Evolutionary conservation across 2,329 filamentous ascomycete genomes (phyloP), one percentile per base, ranked within the genome.

Genomic region (Aureobasidium subglaciale): DNA sequence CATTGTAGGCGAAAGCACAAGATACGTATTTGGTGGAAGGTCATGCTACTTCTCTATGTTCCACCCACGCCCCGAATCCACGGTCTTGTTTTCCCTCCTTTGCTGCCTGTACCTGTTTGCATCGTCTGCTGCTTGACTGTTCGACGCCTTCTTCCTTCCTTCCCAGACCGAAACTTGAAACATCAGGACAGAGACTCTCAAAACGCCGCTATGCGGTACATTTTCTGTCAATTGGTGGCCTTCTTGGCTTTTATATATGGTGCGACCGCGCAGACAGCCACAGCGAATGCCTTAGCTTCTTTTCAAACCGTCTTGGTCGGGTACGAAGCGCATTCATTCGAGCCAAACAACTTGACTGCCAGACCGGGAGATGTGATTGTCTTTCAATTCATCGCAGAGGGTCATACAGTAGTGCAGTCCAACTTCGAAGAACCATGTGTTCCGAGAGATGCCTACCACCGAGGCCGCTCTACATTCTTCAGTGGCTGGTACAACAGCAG

Each of bases 331-430:
- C 67, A 70, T 56, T 64, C 63, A 29, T 74, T 70, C 52, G 61
- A 63, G 9, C 73, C 73, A 1, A 67, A 68, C 34, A 63, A 64
- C 29, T 62, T 74, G 29, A 62, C 66, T 42, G 72, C 72, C 10
- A 63, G 64, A 7, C 63, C 67, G 2, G 72, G 71, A 16, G 73
- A 75, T 56, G 69, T 72, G 5, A 60, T 76, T 37, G 66, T 69
- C 37, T 76, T 75, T 57, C 54, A 64, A 41, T 75, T 75, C 62
- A 73, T 66, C 38, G 68, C 71, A 4, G 64, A 66, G 13, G 73
- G 74, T 52, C 73, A 76, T 56, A 73, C 71, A 0, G 73, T 76
- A 4, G 68, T 71, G 24, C 63, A 70, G 30, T 68, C 72, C 5
- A 70, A 70, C 30, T 75, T 68, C 56, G 63, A 64, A n/a, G 70